Conservation (phyloP, 768 basidiomycete genomes). For the Agaricus blazei region DNA sequence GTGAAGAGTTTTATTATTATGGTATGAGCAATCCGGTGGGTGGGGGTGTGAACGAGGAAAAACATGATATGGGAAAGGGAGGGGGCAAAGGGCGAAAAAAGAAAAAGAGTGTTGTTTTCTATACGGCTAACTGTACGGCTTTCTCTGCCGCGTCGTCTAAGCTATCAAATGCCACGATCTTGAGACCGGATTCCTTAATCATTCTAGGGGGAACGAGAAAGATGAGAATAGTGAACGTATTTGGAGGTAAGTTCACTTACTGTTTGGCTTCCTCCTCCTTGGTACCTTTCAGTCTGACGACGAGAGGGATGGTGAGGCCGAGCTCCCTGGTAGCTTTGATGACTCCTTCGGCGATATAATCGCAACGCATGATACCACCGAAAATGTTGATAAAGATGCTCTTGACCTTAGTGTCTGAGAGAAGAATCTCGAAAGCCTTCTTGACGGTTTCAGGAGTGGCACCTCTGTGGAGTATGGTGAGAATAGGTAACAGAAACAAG, state of each 20-base stretch:
- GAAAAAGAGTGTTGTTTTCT: slow-evolving; percentile 20
- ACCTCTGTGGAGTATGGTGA: slow-evolving; percentile 46
- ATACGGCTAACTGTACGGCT: slow-evolving; percentile 67
- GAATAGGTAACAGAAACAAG: not conserved
- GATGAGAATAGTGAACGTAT: slow-evolving; percentile 1
- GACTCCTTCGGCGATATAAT: slow-evolving; percentile 97
- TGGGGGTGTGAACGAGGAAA: not conserved
- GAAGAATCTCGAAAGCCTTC: slow-evolving; percentile 96
- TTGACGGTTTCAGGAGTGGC: slow-evolving; percentile 99
- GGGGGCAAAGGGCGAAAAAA: too few relatives aligned
- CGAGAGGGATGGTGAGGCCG: slow-evolving; percentile 74
- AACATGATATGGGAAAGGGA: slow-evolving; percentile 1
- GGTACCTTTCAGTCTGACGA: slow-evolving; percentile 95
- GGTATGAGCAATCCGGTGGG: slow-evolving; percentile 6
- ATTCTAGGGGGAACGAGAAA: slow-evolving; percentile 46
- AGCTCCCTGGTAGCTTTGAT: slow-evolving; percentile 97
- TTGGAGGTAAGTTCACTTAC: slow-evolving; percentile 41
- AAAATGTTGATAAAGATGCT: slow-evolving; percentile 99
- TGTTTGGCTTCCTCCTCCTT: slow-evolving; percentile 94
- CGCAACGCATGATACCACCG: slow-evolving; percentile 98
- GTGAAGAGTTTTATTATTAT: slow-evolving; percentile 13
- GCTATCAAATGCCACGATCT: slow-evolving; percentile 90
- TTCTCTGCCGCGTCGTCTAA: slow-evolving; percentile 88
- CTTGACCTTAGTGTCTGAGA: slow-evolving; percentile 89
- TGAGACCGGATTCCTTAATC: slow-evolving; percentile 88